These are phyloP conservation scores for Trichophaea hybrida DNA, from an alignment of 2,329 filamentous ascomycete species.

Conservation along the genomic window DNA sequence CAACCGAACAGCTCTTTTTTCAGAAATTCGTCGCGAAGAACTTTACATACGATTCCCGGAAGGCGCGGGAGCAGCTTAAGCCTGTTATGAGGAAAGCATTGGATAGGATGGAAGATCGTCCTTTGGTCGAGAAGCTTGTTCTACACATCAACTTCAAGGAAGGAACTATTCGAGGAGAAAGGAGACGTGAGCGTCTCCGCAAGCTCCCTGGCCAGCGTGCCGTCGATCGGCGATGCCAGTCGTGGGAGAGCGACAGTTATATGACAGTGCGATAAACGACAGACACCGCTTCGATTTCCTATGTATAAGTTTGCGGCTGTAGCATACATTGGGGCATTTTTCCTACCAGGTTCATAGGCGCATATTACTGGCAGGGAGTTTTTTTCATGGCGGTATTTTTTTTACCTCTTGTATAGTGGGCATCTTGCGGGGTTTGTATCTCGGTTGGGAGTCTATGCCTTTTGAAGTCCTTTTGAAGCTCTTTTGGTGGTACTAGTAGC, in stretches of 20 bases:
- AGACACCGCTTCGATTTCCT: no score
- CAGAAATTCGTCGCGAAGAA: conserved; percentile 16
- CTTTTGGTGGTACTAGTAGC: no score
- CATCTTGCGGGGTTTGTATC: no score
- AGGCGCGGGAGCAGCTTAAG: conserved; percentile 13
- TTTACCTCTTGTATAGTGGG: no score
- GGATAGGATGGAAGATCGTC: conserved; percentile 19
- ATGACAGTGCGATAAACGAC: background rate
- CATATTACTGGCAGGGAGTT: no score
- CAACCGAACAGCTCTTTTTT: conserved; percentile 14
- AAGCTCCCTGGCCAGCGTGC: background rate
- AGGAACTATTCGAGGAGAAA: conserved; percentile 15
- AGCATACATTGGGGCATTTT: no score
- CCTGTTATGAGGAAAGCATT: conserved; percentile 18
- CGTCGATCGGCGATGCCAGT: background rate
- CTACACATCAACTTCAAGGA: conserved; percentile 15
- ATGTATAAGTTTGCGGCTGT: no score
- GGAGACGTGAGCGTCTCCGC: background rate
- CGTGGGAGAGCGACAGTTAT: background rate
- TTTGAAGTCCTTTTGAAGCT: no score
- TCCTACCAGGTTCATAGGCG: no score
- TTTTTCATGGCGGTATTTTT: no score
- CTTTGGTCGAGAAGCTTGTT: conserved; percentile 13
- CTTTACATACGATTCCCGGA: conserved; percentile 11
- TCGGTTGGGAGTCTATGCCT: no score